phyloP scores from a whole-genome alignment of 2,329 filamentous ascomycete species.

The Aspergillus bombycis region DNA sequence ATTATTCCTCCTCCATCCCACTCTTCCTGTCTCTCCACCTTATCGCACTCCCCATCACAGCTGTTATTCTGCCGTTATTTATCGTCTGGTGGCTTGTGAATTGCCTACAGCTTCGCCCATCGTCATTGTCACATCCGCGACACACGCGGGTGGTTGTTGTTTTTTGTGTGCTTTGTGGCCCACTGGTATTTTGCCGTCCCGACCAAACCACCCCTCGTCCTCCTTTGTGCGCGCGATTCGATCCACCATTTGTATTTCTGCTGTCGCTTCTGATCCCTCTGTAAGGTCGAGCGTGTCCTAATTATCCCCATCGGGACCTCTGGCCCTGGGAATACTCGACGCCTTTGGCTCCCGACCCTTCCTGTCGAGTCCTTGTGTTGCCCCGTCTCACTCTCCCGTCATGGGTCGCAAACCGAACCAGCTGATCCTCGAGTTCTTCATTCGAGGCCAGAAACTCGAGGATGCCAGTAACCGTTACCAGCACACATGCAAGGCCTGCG shows the following conservation, averaged over 20 bases:
- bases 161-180: constrained; percentile 5
- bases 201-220: constrained; percentile 8
- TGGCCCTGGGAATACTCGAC: constrained; percentile 3
- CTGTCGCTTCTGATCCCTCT: background rate
- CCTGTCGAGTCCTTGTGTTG: constrained; percentile 17
- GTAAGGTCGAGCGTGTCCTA: background rate
- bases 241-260: background rate
- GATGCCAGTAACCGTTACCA: constrained; percentile 91
- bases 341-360: constrained; percentile 4
- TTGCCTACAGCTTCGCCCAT: background rate
- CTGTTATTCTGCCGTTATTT: background rate
- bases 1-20: constrained; percentile 26
- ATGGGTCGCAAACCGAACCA: constrained; percentile 83
- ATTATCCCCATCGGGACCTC: background rate
- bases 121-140: background rate
- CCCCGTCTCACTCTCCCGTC: constrained; percentile 15
- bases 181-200: constrained; percentile 10
- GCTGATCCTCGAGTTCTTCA: constrained; percentile 85
- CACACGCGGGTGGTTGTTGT: background rate
- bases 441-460: constrained; percentile 80
- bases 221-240: constrained; percentile 7
- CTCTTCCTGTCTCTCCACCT: constrained; percentile 15
- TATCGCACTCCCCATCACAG: constrained; percentile 9
- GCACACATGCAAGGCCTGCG: constrained; percentile 86
- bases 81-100: background rate